Conservation (phyloP, 2,329 filamentous ascomycete genomes). For the Septoria petroselini region DNA sequence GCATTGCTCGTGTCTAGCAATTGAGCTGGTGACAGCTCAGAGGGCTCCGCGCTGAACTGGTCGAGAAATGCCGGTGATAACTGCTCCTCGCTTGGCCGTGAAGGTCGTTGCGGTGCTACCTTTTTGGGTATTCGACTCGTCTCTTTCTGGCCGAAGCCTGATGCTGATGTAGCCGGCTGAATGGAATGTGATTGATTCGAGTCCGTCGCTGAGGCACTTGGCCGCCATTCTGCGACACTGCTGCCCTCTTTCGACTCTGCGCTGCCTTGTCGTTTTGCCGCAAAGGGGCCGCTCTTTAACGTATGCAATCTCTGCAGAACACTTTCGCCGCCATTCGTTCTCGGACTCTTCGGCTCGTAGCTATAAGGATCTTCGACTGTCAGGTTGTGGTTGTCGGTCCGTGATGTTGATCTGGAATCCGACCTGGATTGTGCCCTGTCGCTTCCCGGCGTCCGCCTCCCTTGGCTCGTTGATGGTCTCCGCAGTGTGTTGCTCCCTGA, state of each 20-base stretch:
- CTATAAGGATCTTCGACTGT: slow-evolving; percentile 20
- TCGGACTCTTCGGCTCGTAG: slow-evolving; percentile 46
- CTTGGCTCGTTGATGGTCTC: slow-evolving; percentile 28
- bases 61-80: slow-evolving; percentile 32
- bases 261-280: slow-evolving; percentile 33
- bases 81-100: slow-evolving; percentile 32
- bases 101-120: slow-evolving; percentile 33
- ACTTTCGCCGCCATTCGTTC: slow-evolving; percentile 36
- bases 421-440: slow-evolving; percentile 18
- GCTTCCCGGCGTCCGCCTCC: slow-evolving; percentile 27
- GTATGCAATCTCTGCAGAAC: slow-evolving; percentile 59
- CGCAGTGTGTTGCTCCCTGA: slow-evolving; percentile 22
- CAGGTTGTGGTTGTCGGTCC: slow-evolving; percentile 23
- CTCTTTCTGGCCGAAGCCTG: slow-evolving; percentile 3
- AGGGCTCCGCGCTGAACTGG: slow-evolving; percentile 30
- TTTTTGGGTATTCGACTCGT: slow-evolving; percentile 20
- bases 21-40: slow-evolving; percentile 14
- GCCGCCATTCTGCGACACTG: slow-evolving; percentile 14
- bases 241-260: slow-evolving; percentile 16
- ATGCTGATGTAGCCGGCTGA: slow-evolving; percentile 13
- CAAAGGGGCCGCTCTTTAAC: slow-evolving; percentile 63
- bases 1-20: slow-evolving; percentile 18
- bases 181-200: slow-evolving; percentile 17
- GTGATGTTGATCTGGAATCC: slow-evolving; percentile 27
- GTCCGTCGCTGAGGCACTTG: slow-evolving; percentile 19